These are phyloP conservation scores for Biancaea sappan DNA, from an alignment of 306 rosid species.

Conservation along the genomic window DNA sequence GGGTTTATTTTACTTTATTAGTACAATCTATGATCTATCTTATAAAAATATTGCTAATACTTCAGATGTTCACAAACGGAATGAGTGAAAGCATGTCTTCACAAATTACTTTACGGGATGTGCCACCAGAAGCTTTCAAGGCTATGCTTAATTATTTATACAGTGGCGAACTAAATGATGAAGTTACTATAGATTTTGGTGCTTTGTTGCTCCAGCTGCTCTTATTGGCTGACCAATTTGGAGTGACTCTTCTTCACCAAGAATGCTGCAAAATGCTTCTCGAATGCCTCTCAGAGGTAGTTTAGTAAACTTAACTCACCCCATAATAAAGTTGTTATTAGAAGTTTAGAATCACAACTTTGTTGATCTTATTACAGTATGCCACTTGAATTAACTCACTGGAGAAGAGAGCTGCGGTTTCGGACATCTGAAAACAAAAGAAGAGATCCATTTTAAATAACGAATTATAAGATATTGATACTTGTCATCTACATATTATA, in stretches of 20 bases:
- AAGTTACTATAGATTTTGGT: slow-evolving; percentile 55
- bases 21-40: slow-evolving; percentile 15
- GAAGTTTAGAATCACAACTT: slow-evolving; percentile 34
- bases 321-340: slow-evolving; percentile 30
- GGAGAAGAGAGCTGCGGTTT: slow-evolving; percentile 74
- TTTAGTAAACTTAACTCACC: slow-evolving; percentile 42
- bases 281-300: slow-evolving; percentile 95
- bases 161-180: slow-evolving; percentile 65
- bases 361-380: slow-evolving; percentile 40
- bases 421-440: slow-evolving; percentile 74
- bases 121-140: slow-evolving; percentile 78
- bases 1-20: slow-evolving; percentile 17
- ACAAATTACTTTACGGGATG: slow-evolving; percentile 69
- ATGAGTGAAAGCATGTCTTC: slow-evolving; percentile 92
- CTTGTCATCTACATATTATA: slow-evolving; percentile 71
- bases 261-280: slow-evolving; percentile 90
- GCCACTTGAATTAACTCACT: slow-evolving; percentile 60
- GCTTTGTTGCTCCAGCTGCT: slow-evolving; percentile 73
- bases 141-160: slow-evolving; percentile 83
- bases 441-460: slow-evolving; percentile 63
- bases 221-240: slow-evolving; percentile 88
- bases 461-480: slow-evolving; percentile 70
- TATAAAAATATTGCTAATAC: slow-evolving; percentile 24
- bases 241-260: slow-evolving; percentile 85
- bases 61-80: slow-evolving; percentile 99